Conservation (phyloP, 192 early-diverging fungal species). For the Spinellus fusiger region DNA sequence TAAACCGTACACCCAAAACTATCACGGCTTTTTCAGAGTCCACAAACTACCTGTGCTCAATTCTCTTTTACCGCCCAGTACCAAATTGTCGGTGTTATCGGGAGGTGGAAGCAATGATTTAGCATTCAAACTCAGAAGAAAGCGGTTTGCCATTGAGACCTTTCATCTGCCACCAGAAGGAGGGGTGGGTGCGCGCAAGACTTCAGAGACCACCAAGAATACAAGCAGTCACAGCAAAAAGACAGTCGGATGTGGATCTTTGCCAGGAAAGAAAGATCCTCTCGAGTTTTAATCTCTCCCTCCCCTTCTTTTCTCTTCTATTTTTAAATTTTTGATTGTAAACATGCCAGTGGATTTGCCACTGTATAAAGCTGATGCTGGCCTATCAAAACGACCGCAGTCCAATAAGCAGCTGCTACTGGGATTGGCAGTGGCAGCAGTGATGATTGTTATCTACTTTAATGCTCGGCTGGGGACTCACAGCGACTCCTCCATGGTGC, state of each 20-base stretch:
- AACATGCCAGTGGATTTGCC: constrained; percentile 4
- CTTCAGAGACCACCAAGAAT: constrained; percentile 8
- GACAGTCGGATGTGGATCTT: constrained; percentile 40
- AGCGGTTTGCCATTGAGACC: constrained; percentile 87
- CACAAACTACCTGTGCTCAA: constrained; percentile 76
- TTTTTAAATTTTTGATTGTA: not conserved
- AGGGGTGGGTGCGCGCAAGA: constrained; percentile 64
- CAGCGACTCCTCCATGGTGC: not conserved
- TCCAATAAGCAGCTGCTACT: not conserved
- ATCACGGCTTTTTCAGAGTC: constrained; percentile 86
- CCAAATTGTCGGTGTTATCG: constrained; percentile 61
- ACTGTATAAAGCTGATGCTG: not conserved
- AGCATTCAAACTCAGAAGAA: constrained; percentile 84
- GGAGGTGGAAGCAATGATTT: constrained; percentile 62
- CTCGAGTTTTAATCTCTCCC: constrained; percentile 37
- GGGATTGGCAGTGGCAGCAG: not conserved
- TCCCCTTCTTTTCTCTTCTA: not conserved
- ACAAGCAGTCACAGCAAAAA: not conserved
- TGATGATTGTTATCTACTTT: not conserved
- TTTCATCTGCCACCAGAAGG: constrained; percentile 94
- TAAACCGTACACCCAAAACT: constrained; percentile 59
- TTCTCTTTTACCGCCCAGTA: constrained; percentile 63
- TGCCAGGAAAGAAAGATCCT: constrained; percentile 36
- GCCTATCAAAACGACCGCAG: not conserved
- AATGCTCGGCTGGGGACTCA: not conserved